Conservation (phyloP, 495 filamentous ascomycete species). For the Xanthoparmelia taractica region DNA sequence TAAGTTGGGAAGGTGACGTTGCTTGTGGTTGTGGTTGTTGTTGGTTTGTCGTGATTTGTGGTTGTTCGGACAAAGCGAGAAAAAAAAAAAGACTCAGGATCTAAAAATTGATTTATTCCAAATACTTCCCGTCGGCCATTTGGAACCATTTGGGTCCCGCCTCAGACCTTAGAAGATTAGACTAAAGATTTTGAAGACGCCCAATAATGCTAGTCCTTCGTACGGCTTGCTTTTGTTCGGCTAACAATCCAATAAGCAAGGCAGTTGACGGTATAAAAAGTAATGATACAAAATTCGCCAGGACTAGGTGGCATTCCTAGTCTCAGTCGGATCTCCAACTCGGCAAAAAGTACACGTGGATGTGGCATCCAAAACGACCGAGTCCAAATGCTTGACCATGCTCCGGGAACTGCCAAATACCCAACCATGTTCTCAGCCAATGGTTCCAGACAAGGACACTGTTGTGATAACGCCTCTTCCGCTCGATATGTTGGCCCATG, state of each 20-base stretch:
- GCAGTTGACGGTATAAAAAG: too few species aligned
- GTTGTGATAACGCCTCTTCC: not conserved
- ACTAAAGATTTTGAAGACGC: not conserved
- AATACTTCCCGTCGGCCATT: slow-evolving; percentile 8
- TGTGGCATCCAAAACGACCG: not conserved
- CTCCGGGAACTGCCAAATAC: not conserved
- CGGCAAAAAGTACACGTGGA: not conserved
- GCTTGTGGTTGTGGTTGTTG: not conserved
- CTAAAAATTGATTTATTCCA: not conserved
- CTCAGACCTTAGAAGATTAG: slow-evolving; percentile 3
- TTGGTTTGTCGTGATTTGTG: too few species aligned
- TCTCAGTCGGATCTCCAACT: not conserved
- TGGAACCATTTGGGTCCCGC: too few species aligned
- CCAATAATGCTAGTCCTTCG: not conserved
- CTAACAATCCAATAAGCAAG: not conserved
- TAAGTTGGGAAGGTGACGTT: not conserved
- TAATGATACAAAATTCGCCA: too few species aligned
- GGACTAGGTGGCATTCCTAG: not conserved
- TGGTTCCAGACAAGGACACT: not conserved
- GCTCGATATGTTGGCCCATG: not conserved
- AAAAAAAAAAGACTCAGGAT: not conserved
- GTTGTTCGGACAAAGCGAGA: too few species aligned
- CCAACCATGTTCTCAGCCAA: not conserved
- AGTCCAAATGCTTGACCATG: not conserved
- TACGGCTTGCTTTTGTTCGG: not conserved